These are phyloP conservation scores for Fusarium sp. DNA, from an alignment of 2,329 filamentous ascomycete genomes.

Conservation along the genomic window DNA sequence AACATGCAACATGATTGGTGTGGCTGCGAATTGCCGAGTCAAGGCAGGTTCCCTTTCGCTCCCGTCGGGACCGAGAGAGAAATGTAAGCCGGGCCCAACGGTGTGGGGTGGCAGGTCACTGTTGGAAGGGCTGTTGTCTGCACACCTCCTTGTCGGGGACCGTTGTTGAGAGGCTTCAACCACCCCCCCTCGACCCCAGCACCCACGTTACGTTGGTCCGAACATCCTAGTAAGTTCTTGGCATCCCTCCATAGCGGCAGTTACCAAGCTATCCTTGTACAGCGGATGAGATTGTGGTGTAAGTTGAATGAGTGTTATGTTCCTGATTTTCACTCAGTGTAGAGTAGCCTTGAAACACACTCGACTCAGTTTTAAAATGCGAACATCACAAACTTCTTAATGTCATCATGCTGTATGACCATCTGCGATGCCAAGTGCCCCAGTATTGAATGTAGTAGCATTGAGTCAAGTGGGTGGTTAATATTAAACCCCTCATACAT, in stretches of 20 bases:
- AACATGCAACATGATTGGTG: conserved; percentile 34
- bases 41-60: conserved; percentile 34
- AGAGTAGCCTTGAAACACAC: neutral
- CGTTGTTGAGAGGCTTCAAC: conserved; percentile 6
- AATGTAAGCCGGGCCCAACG: conserved; percentile 30
- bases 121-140: conserved; percentile 10
- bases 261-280: conserved; percentile 32
- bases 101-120: conserved; percentile 36
- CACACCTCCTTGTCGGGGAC: conserved; percentile 23
- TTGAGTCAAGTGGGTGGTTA: conserved; percentile 28
- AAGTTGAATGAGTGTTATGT: conserved; percentile 22
- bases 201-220: conserved; percentile 43
- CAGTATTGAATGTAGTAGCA: conserved; percentile 1
- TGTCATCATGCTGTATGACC: neutral
- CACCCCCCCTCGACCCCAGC: conserved; percentile 28
- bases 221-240: conserved; percentile 37
- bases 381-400: neutral
- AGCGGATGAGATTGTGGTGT: conserved; percentile 17
- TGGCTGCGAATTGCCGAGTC: conserved; percentile 36
- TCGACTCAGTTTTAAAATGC: neutral
- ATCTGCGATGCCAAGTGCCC: neutral
- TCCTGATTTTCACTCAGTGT: conserved; percentile 7
- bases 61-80: conserved; percentile 46
- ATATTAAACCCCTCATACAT: conserved; percentile 33
- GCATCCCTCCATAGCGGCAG: conserved; percentile 32